phyloP scores from a whole-genome alignment of 2,329 filamentous ascomycete genomes.

The Hypoxylon sp. region DNA sequence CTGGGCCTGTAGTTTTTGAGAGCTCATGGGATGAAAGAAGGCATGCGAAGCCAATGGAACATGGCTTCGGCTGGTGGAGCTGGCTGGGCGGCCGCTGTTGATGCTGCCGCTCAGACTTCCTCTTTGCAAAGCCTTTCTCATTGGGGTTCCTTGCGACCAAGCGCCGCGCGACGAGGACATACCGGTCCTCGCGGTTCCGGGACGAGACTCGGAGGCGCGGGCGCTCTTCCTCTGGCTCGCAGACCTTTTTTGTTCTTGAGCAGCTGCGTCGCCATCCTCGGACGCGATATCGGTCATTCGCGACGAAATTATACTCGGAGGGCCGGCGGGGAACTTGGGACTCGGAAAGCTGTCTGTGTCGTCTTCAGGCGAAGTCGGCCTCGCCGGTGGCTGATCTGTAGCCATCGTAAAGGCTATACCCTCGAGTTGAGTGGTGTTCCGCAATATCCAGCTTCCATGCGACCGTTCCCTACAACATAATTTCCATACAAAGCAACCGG shows the following conservation, averaged over 20 bases:
- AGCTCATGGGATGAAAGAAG: slow-evolving; percentile 97
- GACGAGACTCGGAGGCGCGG: slow-evolving; percentile 66
- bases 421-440: background rate
- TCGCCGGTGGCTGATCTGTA: slow-evolving; percentile 55
- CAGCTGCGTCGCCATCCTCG: slow-evolving; percentile 65
- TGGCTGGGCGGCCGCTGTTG: slow-evolving; percentile 68
- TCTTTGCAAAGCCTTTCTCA: slow-evolving; percentile 66
- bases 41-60: slow-evolving; percentile 91
- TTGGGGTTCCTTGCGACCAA: slow-evolving; percentile 69
- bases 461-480: slow-evolving; percentile 19
- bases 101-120: slow-evolving; percentile 60
- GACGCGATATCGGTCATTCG: slow-evolving; percentile 77
- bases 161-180: slow-evolving; percentile 64
- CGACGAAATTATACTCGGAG: slow-evolving; percentile 78
- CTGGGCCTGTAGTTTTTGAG: slow-evolving; percentile 92
- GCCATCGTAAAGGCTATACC: slow-evolving; percentile 55
- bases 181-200: slow-evolving; percentile 68
- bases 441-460: slow-evolving; percentile 25
- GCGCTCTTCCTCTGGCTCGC: slow-evolving; percentile 54
- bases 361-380: slow-evolving; percentile 55
- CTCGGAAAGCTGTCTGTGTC: slow-evolving; percentile 59
- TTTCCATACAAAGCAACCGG: background rate
- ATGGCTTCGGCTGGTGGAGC: slow-evolving; percentile 84
- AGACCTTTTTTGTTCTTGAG: slow-evolving; percentile 52
- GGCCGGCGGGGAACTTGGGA: slow-evolving; percentile 63